Conservation (phyloP, 2,329 filamentous ascomycete species). For the Arthroderma sp. region DNA sequence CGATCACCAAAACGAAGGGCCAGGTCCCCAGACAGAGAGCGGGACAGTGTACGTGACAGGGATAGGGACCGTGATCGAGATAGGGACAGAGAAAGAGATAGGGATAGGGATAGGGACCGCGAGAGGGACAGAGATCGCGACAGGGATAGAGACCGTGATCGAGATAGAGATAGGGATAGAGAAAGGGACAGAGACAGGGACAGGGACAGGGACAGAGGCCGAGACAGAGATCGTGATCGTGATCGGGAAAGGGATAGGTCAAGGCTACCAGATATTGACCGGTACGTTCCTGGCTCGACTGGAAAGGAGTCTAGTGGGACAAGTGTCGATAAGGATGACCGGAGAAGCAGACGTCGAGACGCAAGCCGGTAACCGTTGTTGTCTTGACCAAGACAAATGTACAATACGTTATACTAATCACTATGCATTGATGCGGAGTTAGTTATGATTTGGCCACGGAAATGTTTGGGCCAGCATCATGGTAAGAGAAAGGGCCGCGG, state of each 20-base stretch:
- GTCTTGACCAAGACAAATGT: background rate
- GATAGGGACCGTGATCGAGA: slow-evolving; percentile 18
- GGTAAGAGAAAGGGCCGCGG: background rate
- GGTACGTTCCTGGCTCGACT: slow-evolving; percentile 32
- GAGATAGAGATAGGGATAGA: background rate
- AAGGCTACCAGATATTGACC: slow-evolving; percentile 32
- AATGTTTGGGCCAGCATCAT: background rate
- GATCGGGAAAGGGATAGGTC: background rate
- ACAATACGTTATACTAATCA: background rate
- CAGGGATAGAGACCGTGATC: background rate
- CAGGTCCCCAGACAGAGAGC: slow-evolving; percentile 21
- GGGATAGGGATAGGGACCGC: slow-evolving; percentile 33
- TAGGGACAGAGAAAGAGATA: slow-evolving; percentile 20
- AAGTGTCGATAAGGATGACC: slow-evolving; percentile 13
- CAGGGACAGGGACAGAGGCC: slow-evolving; percentile 5
- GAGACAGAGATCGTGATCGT: background rate
- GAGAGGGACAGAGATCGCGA: background rate
- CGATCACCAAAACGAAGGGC: slow-evolving; percentile 31
- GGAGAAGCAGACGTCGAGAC: slow-evolving; percentile 17
- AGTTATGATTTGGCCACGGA: background rate
- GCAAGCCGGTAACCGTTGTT: slow-evolving; percentile 18
- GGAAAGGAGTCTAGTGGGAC: slow-evolving; percentile 7
- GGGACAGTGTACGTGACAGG: slow-evolving; percentile 17
- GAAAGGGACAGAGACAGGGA: background rate
- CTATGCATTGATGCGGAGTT: background rate